These are phyloP conservation scores for Pyrenochaeta sp. DNA, from an alignment of 2,329 filamentous ascomycete genomes.

Conservation along the genomic window DNA sequence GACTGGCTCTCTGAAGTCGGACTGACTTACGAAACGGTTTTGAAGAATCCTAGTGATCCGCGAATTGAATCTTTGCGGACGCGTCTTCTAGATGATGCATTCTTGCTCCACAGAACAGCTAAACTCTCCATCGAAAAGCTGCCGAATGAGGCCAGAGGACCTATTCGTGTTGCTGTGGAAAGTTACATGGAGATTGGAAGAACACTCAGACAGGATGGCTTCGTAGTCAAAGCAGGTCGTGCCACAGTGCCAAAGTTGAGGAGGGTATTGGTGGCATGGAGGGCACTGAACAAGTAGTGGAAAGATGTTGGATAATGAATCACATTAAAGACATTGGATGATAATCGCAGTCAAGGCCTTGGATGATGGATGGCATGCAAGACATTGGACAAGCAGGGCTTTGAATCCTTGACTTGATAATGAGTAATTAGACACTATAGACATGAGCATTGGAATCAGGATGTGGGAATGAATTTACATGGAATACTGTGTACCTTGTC, in stretches of 20 bases:
- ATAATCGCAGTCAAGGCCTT: too few species aligned
- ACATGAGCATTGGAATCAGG: too few species aligned
- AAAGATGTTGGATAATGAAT: too few species aligned
- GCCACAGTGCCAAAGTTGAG: slow-evolving; percentile 57
- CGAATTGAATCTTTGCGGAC: slow-evolving; percentile 60
- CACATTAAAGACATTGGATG: too few species aligned
- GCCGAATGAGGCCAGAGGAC: slow-evolving; percentile 66
- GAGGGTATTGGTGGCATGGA: slow-evolving; percentile 66
- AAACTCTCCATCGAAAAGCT: slow-evolving; percentile 66
- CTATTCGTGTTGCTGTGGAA: slow-evolving; percentile 73
- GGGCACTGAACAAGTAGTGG: slow-evolving; percentile 55
- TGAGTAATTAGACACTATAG: too few species aligned
- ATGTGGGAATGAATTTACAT: too few species aligned
- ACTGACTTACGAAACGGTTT: slow-evolving; percentile 62
- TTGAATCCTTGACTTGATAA: too few species aligned
- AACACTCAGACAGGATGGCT: slow-evolving; percentile 60
- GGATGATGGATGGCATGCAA: too few species aligned
- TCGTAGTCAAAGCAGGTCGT: slow-evolving; percentile 52
- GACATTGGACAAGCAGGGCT: too few species aligned
- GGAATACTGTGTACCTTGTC: too few species aligned
- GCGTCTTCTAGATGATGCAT: slow-evolving; percentile 66
- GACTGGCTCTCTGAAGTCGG: slow-evolving; percentile 68
- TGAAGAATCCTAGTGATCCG: slow-evolving; percentile 58
- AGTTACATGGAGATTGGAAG: slow-evolving; percentile 79
- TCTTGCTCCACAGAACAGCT: slow-evolving; percentile 65